Conservation (phyloP, 106 monocot species). For the Dactylorhiza incarnata region DNA sequence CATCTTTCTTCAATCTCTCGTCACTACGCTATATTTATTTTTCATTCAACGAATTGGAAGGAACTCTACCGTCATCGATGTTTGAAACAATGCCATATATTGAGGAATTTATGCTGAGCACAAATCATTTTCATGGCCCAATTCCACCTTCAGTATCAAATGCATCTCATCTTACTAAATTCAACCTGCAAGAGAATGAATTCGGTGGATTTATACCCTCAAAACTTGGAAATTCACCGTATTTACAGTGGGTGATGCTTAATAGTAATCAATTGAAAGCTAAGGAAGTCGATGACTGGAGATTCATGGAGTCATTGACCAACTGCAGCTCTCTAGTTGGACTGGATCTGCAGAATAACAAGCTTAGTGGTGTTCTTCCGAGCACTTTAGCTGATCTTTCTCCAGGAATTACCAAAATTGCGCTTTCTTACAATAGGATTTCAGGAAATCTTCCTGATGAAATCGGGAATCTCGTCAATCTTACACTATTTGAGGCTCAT, state of each 20-base stretch:
- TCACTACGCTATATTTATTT: neutral
- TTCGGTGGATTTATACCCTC: conserved; percentile 10
- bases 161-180: neutral
- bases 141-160: conserved; percentile 21
- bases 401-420: neutral
- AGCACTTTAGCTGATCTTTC: conserved; percentile 12
- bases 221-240: neutral
- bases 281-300: conserved; percentile 6
- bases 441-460: conserved; percentile 13
- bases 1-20: conserved; percentile 18
- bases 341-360: conserved; percentile 8
- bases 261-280: neutral
- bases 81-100: neutral
- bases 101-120: neutral
- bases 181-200: neutral
- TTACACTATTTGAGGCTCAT: neutral
- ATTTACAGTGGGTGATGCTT: neutral
- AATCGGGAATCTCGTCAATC: conserved; percentile 8
- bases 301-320: conserved; percentile 6
- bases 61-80: neutral
- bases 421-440: conserved; percentile 11
- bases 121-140: conserved; percentile 13
- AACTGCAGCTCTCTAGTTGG: conserved; percentile 7
- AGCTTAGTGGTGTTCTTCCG: conserved; percentile 17
- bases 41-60: conserved; percentile 4